Base-by-base conservation (phyloP, 305 asterid genomes). In the Stenogyne calaminthoides region DNA sequence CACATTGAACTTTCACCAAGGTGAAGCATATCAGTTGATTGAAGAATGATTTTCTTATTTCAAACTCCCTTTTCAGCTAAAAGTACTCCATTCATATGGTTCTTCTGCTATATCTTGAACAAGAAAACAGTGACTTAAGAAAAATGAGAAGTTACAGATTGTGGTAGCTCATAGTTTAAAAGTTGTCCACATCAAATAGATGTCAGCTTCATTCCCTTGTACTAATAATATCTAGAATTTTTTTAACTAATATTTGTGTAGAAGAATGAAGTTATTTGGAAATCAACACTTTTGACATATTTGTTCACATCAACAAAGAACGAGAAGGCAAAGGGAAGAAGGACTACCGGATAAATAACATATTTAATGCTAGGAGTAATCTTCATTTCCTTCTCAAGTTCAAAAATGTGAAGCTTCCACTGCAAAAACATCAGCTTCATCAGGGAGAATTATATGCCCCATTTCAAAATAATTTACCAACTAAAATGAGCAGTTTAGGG, bases 371-470 rank as follows among this genome's bases (percentile, higher is more conserved):
- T 56, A 12, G 72, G 78, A 73, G 61, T 42, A 60, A 73, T 65
- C 51, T 65, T 73, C 67, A 73, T 60, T 29, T 73, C 78, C 72
- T 73, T 55, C 78, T 73, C 78, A 73, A 73, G 72, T 64, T 73
- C 72, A 55, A 64, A 73, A 52, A 73, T 73, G 59, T 73, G 77
- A 73, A 73, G 67, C 72, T 73, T 73, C 78, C 78, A 73, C 78
- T 73, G 78, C 72, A 69, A 64, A 64, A 73, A 55, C 52, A 73
- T 27, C 67, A 55, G 25, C 44, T 40, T 54, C 37, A 42, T 65
- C 67, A 56, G 67, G 54, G 16, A 64, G 68, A 65, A 63, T 49
- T 63, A 52, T 39, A 40, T 73, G 40, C 59, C 44, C 51, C 71
- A 22, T 54, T 22, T 54, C 22, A 19, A 39, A 52, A 64, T 49